A percentile compares a stretch with the other conserved stretches of the same genome.
Evolutionary conservation across 805 yeast genomes (phyloP).

Genomic region (Candida lessepsii): DNA sequence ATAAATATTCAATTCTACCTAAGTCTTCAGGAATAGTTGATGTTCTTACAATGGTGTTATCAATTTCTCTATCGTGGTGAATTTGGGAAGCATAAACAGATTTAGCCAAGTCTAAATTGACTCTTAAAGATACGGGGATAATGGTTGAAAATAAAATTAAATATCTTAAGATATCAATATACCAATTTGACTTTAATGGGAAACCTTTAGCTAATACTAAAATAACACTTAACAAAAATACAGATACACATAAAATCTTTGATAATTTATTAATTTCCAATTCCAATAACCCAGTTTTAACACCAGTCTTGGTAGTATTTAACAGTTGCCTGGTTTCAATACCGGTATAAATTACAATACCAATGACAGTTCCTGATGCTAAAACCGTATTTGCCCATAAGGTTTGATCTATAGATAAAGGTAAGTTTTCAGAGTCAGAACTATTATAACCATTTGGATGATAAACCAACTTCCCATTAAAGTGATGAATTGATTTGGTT

Average conservation of each 20-base stretch:
- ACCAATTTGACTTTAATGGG: slow-evolving; percentile 64
- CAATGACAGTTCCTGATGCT: slow-evolving; percentile 90
- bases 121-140: slow-evolving; percentile 93
- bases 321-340: slow-evolving; percentile 89
- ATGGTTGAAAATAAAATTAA: slow-evolving; percentile 90
- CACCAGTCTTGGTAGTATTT: slow-evolving; percentile 86
- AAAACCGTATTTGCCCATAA: slow-evolving; percentile 98
- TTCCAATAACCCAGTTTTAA: slow-evolving; percentile 86
- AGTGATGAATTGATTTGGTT: slow-evolving; percentile 75
- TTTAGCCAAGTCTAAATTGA: slow-evolving; percentile 91
- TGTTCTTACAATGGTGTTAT: slow-evolving; percentile 90
- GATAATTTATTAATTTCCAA: slow-evolving; percentile 86
- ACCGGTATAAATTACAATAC: slow-evolving; percentile 88
- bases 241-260: slow-evolving; percentile 84
- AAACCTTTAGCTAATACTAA: slow-evolving; percentile 83
- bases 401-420: slow-evolving; percentile 84
- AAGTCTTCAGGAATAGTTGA: slow-evolving; percentile 97
- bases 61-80: slow-evolving; percentile 78
- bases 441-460: slow-evolving; percentile 31
- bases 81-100: slow-evolving; percentile 95
- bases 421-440: slow-evolving; percentile 41
- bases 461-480: slow-evolving; percentile 69
- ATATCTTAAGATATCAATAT: slow-evolving; percentile 85
- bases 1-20: slow-evolving; percentile 89
- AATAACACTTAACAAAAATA: slow-evolving; percentile 70